These are phyloP conservation scores for Aspergillus sojae DNA, from an alignment of 2,329 filamentous ascomycete species.

Conservation along the genomic window DNA sequence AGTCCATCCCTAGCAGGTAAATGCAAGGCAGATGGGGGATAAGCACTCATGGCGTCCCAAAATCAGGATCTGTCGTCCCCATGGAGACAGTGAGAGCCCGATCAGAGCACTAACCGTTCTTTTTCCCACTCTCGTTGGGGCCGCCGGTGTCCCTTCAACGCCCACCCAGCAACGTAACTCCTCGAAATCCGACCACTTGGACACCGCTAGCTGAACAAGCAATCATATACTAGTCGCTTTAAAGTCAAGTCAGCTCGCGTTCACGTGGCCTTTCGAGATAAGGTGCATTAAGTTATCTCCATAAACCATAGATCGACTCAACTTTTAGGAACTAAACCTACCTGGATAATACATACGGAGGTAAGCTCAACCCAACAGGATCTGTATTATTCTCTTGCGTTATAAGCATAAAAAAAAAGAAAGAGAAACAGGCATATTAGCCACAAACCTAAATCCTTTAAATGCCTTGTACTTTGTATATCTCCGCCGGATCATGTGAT, in stretches of 20 bases:
- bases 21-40: background rate
- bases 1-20: background rate
- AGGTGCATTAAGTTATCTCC: background rate
- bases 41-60: background rate
- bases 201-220: background rate
- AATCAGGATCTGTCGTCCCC: background rate
- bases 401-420: background rate
- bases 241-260: background rate
- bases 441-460: background rate
- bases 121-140: background rate
- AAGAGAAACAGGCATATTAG: background rate
- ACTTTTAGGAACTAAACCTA: background rate
- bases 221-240: background rate
- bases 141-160: background rate
- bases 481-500: background rate
- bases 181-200: background rate
- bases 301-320: background rate
- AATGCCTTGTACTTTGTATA: background rate
- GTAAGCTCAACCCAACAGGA: background rate
- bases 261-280: background rate
- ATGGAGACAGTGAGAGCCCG: background rate
- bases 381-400: background rate
- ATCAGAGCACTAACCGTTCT: background rate
- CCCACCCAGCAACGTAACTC: background rate
- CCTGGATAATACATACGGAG: background rate